Evolutionary conservation across 2,329 filamentous ascomycete species (phyloP).

Genomic region (Aspergillus sp.): DNA sequence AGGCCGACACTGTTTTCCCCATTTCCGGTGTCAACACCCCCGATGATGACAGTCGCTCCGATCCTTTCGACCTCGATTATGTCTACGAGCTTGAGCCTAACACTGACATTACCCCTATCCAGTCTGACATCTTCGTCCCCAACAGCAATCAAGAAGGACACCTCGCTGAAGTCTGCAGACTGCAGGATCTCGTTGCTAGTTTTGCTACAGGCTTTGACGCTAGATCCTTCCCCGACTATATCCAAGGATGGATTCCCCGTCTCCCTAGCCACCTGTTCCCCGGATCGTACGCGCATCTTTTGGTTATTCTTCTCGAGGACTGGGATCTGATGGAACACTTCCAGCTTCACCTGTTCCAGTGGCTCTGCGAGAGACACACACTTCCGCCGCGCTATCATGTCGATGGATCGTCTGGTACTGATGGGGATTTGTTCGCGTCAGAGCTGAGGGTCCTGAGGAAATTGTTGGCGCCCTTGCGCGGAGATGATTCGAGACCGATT

Average conservation of each 20-base stretch:
- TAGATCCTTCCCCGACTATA: constrained; percentile 7
- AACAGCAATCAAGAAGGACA: too few relatives aligned
- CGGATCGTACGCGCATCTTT: constrained; percentile 17
- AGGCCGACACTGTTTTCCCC: too few relatives aligned
- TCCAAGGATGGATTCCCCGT: constrained; percentile 5
- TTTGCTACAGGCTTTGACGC: constrained; percentile 17
- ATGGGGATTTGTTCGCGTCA: constrained; percentile 6
- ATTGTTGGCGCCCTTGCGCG: constrained; percentile 14
- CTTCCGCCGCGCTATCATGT: background rate
- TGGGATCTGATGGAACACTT: constrained; percentile 57
- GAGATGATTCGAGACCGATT: constrained; percentile 6
- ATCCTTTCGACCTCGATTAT: too few relatives aligned
- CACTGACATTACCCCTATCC: too few relatives aligned
- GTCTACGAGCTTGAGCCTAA: too few relatives aligned
- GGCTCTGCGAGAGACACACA: constrained; percentile 26
- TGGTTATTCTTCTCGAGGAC: constrained; percentile 15
- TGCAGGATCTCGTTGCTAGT: constrained; percentile 2
- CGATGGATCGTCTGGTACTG: background rate
- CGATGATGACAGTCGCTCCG: too few relatives aligned
- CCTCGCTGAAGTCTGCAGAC: too few relatives aligned
- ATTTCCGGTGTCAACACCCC: too few relatives aligned
- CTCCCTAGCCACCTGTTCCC: constrained; percentile 9
- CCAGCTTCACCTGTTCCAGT: constrained; percentile 54
- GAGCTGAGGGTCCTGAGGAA: constrained; percentile 18
- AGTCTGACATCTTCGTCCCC: too few relatives aligned